Evolutionary conservation across 805 yeast species (phyloP).

Genomic region (Debaryomyces maramus): DNA sequence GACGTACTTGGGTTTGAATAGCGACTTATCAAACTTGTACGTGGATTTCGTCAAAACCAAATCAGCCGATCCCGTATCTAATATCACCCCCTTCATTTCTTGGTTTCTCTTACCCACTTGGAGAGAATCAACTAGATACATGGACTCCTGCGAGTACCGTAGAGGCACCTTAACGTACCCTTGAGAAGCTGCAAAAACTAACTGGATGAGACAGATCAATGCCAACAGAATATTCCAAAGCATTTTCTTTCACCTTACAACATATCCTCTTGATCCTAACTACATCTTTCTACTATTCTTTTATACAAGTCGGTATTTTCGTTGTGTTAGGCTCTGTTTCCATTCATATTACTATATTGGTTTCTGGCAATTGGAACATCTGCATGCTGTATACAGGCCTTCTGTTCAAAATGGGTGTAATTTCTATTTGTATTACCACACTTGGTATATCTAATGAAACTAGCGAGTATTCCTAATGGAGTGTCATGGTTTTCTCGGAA

Average conservation of each 20-base stretch:
- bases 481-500: no score
- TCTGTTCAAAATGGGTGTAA: no score
- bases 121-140: slow-evolving; percentile 12
- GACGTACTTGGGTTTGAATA: neutral
- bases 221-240: no score
- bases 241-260: neutral
- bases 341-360: neutral
- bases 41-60: slow-evolving; percentile 8
- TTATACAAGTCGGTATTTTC: neutral
- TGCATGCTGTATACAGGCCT: no score
- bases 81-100: slow-evolving; percentile 7
- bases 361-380: neutral
- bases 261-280: no score
- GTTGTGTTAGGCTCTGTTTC: neutral
- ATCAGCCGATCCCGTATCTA: slow-evolving; percentile 23
- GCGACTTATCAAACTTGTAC: neutral
- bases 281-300: no score
- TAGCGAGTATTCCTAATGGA: no score
- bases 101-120: slow-evolving; percentile 16
- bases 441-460: no score
- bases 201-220: no score
- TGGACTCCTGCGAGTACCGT: slow-evolving; percentile 1
- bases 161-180: slow-evolving; percentile 4
- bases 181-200: slow-evolving; percentile 4
- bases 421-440: no score